phyloP scores from a whole-genome alignment of 306 rosid genomes.

The Inga oerstediana region DNA sequence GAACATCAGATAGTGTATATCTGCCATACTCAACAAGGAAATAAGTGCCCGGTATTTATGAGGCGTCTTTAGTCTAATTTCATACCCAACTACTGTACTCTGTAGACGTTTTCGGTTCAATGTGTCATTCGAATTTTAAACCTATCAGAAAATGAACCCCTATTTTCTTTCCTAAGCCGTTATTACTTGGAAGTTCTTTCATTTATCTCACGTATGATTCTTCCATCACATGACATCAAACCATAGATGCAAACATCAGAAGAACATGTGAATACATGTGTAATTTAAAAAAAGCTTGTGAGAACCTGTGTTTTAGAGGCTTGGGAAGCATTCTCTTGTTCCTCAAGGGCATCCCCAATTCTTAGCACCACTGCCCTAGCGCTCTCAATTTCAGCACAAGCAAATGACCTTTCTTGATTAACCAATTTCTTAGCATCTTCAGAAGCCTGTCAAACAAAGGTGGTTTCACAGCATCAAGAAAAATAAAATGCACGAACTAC shows the following conservation, averaged over 20 bases:
- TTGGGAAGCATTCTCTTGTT: constrained; percentile 61
- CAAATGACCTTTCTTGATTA: constrained; percentile 92
- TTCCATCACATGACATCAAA: not conserved
- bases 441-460: constrained; percentile 66
- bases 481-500: not conserved
- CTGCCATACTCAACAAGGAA: constrained; percentile 25
- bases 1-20: constrained; percentile 29
- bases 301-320: constrained; percentile 74
- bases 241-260: constrained; percentile 8
- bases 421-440: constrained; percentile 98
- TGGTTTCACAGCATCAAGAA: not conserved
- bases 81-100: constrained; percentile 14
- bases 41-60: not conserved
- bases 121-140: no score
- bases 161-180: constrained; percentile 20
- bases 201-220: constrained; percentile 16
- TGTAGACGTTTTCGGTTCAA: no score
- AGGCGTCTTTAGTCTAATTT: constrained; percentile 15
- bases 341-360: constrained; percentile 95
- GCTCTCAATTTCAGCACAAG: constrained; percentile 96
- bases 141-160: constrained; percentile 18
- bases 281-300: constrained; percentile 22
- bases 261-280: not conserved
- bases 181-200: constrained; percentile 15
- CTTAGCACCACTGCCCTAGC: constrained; percentile 89